Conservation (phyloP, 1,139 yeast genomes). For the Pichia sp. region DNA sequence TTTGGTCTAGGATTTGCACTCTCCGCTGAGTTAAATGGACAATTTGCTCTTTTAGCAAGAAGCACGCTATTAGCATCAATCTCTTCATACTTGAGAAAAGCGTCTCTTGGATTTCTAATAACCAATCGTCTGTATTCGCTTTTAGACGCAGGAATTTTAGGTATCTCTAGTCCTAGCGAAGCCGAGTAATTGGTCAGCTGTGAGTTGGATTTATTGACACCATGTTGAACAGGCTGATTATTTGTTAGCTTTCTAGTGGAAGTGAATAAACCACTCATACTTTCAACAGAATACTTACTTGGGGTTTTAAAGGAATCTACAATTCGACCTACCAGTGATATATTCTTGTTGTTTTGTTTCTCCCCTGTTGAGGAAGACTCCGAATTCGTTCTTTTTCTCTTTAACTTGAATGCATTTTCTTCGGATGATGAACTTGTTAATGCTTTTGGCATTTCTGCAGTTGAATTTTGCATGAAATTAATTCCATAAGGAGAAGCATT, state of each 20-base stretch:
- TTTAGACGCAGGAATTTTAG: slow-evolving; percentile 12
- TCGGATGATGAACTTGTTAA: slow-evolving; percentile 23
- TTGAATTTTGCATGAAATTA: slow-evolving; percentile 17
- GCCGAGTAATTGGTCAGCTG: slow-evolving; percentile 3
- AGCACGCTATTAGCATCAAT: slow-evolving; percentile 30
- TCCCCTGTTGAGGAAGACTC: slow-evolving; percentile 10
- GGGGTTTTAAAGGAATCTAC: slow-evolving; percentile 24
- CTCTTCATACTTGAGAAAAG: slow-evolving; percentile 26
- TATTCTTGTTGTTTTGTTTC: neutral
- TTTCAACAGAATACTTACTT: slow-evolving; percentile 24
- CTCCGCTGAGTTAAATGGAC: no score
- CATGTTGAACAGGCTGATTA: neutral
- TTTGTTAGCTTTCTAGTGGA: slow-evolving; percentile 15
- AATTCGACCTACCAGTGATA: slow-evolving; percentile 25
- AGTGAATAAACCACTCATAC: slow-evolving; percentile 30
- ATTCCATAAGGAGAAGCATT: slow-evolving; percentile 25
- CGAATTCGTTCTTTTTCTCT: slow-evolving; percentile 27
- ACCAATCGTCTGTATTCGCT: slow-evolving; percentile 25
- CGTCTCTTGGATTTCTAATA: slow-evolving; percentile 25
- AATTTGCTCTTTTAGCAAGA: slow-evolving; percentile 7
- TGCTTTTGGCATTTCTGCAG: slow-evolving; percentile 30
- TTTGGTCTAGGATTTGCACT: slow-evolving; percentile 9
- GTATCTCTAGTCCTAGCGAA: slow-evolving; percentile 6
- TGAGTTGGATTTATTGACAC: neutral
- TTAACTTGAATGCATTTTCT: slow-evolving; percentile 11